Base-by-base conservation (phyloP, 352 stramenopile species). In the Phytophthora kernoviae region DNA sequence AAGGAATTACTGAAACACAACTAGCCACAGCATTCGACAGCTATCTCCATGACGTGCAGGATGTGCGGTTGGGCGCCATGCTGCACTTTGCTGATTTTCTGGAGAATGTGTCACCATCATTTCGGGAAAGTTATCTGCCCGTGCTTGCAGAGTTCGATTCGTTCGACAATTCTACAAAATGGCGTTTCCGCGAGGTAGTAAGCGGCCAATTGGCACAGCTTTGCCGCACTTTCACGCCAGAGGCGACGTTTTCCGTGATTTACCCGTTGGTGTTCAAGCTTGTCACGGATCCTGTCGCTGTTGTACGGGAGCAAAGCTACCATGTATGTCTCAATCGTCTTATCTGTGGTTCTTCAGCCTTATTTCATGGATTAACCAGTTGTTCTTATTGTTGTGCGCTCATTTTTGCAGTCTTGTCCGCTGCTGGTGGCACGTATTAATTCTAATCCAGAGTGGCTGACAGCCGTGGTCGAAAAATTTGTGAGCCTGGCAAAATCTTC, bases 61-160 rank as follows among this genome's bases (percentile, higher is more conserved):
- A 94, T 20, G 89, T 97, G 26, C 81, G 83, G 52, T 72, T 93
- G 43, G 90, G 90, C 37, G 86, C 76, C 15, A 87, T 97, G 59
- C 60, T 90, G 46, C 81, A 96, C 54, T 90, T 97, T 75, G 82
- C 86, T 5, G 77, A 93, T 27, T 96, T 97, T 62, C 59, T 96
- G 26, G 69, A 84, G 45, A 74, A 80, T 49, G 71, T 97, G 1
- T 83, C 80, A 6, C 75, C 81, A 1, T 77, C 73, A 0, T 84
- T 85, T 68, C 84, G 90, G 48, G 77, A 92, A 55, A 87, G 73
- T 34, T 96, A 94, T 64, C 55, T 97, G 41, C 70, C 83, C 5
- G 76, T 96, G 40, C 70, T 97, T 1, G 68, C 68, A 8, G 79
- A 88, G 52, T 84, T 91, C 33, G 65, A 88, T 22, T 77, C 82